Evolutionary conservation across 2,329 filamentous ascomycete genomes (phyloP).

Genomic region (Conoideocrella luteorostrata): DNA sequence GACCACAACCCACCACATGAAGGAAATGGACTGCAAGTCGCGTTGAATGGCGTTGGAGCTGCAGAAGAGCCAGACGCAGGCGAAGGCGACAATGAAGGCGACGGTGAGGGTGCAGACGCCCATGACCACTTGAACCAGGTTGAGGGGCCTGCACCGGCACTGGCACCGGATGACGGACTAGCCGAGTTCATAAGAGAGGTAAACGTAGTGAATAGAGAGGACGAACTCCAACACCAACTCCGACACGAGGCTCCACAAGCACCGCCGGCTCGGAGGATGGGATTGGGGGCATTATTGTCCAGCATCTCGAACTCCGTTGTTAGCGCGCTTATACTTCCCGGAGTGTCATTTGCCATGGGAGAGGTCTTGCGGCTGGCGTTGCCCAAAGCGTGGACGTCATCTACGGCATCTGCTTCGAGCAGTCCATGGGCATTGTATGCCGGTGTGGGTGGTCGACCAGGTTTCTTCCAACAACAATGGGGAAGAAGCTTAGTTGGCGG

Average conservation of each 20-base stretch:
- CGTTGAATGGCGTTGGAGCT: not conserved
- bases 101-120: not conserved
- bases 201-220: constrained; percentile 1
- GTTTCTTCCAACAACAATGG: constrained; percentile 78
- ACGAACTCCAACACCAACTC: constrained; percentile 14
- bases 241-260: constrained; percentile 28
- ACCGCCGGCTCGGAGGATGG: constrained; percentile 26
- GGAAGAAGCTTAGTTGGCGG: constrained; percentile 84
- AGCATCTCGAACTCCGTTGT: constrained; percentile 44
- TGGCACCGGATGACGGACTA: not conserved
- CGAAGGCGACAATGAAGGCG: not conserved
- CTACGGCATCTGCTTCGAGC: constrained; percentile 30
- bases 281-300: constrained; percentile 31
- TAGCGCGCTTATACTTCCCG: constrained; percentile 66
- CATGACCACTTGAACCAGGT: not conserved
- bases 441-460: constrained; percentile 37
- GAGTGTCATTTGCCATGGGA: constrained; percentile 72
- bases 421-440: constrained; percentile 16
- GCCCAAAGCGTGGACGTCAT: constrained; percentile 60
- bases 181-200: not conserved
- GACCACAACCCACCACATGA: constrained; percentile 32
- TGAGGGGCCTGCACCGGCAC: not conserved
- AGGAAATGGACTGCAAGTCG: constrained; percentile 23
- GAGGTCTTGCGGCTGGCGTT: constrained; percentile 63
- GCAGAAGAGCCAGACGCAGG: not conserved